Evolutionary conservation across 1,284 basidiomycete genomes (phyloP), one percentile per base, ranked within the genome.

Genomic region (Somion occarium): DNA sequence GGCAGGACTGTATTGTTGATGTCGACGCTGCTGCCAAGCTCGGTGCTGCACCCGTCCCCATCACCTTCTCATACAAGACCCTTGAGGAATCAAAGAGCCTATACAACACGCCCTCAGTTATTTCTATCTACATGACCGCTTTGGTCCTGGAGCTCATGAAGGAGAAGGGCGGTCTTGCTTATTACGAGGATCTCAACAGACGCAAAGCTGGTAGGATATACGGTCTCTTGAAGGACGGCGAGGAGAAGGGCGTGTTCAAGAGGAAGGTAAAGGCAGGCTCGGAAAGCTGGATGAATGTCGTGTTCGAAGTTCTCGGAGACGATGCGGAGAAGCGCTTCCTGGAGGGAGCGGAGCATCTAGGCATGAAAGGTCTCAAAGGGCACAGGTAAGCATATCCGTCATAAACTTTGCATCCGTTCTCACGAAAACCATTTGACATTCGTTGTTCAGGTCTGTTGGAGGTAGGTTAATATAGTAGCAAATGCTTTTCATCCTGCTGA

Each of bases 31-130:
- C 92, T 0, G 78, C 83, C n/a, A 74, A 73, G 62, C 75, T 91
- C 50, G 90, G 89, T 46, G 83, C 88, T 13, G 69, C 79, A 2
- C 87, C 87, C 15, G 85, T 95, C 12, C 94, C 93, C 0, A 68
- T 84, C 30, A 87, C 84, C 58, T 75, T 96, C 62, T 80, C 91
- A 46, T 99, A 94, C 82, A 94, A 93, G 71, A 86, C 81, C 37
- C 77, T 91, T 53, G 84, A 86, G 43, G 88, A 94, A 62, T 79
- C 82, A 53, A 80, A 78, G 55, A 94, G 88, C 61, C 72, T 99
- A 69, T 92, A 95, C 72, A 98, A 99, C 73, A 99, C 97, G 1
- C 97, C 97, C 1, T 85, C 93, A 1, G 91, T 93, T 60, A 85
- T 99, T 65, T 72, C 93, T 51, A 89, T 99, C 63, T 99, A 99